These are phyloP conservation scores for Myriangium duriaei DNA, from an alignment of 2,329 filamentous ascomycete species.

Conservation along the genomic window DNA sequence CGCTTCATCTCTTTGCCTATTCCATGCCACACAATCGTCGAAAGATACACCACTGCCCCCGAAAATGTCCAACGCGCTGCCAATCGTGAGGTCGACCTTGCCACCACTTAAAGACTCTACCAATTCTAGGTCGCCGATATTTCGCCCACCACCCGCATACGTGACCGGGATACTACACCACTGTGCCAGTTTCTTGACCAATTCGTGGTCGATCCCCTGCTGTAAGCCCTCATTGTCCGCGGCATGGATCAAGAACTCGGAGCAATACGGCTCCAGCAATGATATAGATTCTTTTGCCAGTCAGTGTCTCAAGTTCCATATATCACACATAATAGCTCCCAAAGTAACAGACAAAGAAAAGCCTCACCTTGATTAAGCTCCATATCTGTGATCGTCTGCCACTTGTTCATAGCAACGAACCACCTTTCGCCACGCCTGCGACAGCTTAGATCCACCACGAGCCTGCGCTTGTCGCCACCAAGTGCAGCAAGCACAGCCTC, in stretches of 20 bases:
- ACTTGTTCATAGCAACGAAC: constrained; percentile 99
- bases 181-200: constrained; percentile 62
- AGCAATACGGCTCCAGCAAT: constrained; percentile 77
- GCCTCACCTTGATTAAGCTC: constrained; percentile 74
- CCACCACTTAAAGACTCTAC: constrained; percentile 69
- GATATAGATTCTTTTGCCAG: constrained; percentile 56
- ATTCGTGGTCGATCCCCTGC: constrained; percentile 72
- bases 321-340: too few species aligned
- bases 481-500: constrained; percentile 61
- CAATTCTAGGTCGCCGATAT: constrained; percentile 66
- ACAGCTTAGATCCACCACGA: constrained; percentile 93
- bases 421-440: constrained; percentile 63
- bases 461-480: constrained; percentile 59
- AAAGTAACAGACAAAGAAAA: not conserved
- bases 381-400: constrained; percentile 96
- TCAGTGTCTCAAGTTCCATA: constrained; percentile 4
- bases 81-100: constrained; percentile 86
- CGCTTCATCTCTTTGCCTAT: constrained; percentile 26
- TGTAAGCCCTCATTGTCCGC: constrained; percentile 94
- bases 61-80: constrained; percentile 91
- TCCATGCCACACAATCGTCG: constrained; percentile 84
- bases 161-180: constrained; percentile 93
- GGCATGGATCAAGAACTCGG: constrained; percentile 92
- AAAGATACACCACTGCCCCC: constrained; percentile 78
- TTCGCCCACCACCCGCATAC: constrained; percentile 86